These are phyloP conservation scores for Ambrosia artemisiifolia DNA, from an alignment of 129 eudicot species.

Conservation along the genomic window DNA sequence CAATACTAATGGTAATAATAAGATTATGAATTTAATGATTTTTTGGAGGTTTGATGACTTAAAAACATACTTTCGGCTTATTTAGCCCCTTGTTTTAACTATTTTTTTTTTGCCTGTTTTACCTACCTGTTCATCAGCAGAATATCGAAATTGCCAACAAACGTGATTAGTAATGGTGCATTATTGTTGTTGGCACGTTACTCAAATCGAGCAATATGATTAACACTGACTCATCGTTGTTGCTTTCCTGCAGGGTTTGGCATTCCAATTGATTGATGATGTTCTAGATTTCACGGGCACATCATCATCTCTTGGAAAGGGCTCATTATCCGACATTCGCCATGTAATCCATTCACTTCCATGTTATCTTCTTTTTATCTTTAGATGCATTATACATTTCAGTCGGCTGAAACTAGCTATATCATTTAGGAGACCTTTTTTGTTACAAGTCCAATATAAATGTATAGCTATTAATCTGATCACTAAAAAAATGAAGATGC, in stretches of 20 bases:
- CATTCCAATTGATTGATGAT: conserved; percentile 86
- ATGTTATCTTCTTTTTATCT: neutral
- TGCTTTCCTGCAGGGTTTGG: conserved; percentile 67
- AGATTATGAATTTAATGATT: neutral
- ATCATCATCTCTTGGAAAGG: conserved; percentile 87
- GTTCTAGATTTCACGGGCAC: conserved; percentile 97
- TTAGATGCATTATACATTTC: neutral
- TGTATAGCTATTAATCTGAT: neutral
- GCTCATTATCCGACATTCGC: conserved; percentile 90
- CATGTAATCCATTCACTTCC: conserved; percentile 48
- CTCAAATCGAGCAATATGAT: neutral
- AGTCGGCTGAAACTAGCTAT: neutral
- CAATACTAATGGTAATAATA: neutral
- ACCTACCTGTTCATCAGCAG: neutral
- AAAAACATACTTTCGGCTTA: neutral
- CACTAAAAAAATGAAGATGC: neutral
- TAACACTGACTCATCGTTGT: conserved; percentile 8
- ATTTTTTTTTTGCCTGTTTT: neutral
- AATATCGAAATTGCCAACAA: neutral
- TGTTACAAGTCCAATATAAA: neutral
- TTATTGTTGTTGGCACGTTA: no score
- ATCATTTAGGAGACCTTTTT: neutral
- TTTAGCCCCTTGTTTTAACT: neutral
- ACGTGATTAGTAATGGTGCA: no score
- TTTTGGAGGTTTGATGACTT: neutral